These are phyloP conservation scores for Arctium lappa DNA, from an alignment of 129 eudicot species.

Conservation along the genomic window DNA sequence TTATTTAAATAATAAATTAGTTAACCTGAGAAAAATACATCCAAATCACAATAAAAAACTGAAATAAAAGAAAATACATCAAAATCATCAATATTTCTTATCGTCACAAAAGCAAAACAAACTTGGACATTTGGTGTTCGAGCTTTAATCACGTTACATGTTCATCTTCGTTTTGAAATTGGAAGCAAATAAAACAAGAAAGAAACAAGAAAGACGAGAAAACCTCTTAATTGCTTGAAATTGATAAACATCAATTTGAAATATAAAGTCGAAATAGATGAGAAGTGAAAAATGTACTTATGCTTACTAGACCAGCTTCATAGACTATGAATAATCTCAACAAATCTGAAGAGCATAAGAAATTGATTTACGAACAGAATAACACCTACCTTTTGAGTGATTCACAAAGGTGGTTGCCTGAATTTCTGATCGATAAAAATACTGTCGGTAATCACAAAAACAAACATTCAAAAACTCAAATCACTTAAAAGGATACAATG, in stretches of 20 bases:
- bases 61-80: no score
- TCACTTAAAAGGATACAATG: background rate
- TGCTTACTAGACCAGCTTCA: slow-evolving; percentile 41
- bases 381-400: slow-evolving; percentile 22
- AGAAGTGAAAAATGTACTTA: background rate
- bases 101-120: no score
- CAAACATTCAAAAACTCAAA: background rate
- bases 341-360: slow-evolving; percentile 43
- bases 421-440: slow-evolving; percentile 19
- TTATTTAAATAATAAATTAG: no score
- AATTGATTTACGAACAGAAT: slow-evolving; percentile 25
- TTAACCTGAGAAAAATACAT: no score
- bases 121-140: no score
- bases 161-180: no score
- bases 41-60: no score
- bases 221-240: no score
- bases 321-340: slow-evolving; percentile 18
- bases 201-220: no score
- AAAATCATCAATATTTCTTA: no score
- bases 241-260: background rate
- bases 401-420: slow-evolving; percentile 28
- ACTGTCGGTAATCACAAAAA: background rate
- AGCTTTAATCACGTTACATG: no score
- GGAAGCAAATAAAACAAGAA: no score
- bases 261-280: background rate